Conservation (phyloP, 1,284 basidiomycete species). For the Ustilago nuda region DNA sequence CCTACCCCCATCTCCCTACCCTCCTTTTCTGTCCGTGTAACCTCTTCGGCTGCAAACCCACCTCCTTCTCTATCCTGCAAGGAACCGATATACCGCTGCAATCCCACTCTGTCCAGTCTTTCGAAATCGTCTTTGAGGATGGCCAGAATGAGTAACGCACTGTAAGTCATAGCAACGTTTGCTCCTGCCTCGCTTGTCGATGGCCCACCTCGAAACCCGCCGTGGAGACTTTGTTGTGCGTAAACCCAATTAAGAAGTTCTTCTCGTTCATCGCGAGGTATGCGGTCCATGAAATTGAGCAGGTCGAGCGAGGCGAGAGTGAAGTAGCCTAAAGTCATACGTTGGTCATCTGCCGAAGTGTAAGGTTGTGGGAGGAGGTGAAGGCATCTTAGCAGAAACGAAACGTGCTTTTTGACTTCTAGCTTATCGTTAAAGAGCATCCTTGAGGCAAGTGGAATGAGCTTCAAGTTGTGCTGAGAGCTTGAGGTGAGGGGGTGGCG, state of each 20-base stretch:
- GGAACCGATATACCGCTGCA: conserved; percentile 29
- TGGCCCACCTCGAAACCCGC: conserved; percentile 53
- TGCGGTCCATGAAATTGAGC: conserved; percentile 35
- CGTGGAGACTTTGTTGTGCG: conserved; percentile 76
- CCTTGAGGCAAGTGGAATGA: too few relatives aligned
- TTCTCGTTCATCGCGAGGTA: conserved; percentile 24
- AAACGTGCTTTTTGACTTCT: conserved; percentile 51
- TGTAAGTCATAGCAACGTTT: conserved; percentile 65
- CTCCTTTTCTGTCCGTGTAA: not conserved
- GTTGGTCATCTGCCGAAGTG: conserved; percentile 60
- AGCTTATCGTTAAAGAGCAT: not conserved
- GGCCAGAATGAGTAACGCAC: conserved; percentile 58
- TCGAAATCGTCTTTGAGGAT: conserved; percentile 59
- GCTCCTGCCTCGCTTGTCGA: conserved; percentile 4
- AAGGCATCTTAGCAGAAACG: conserved; percentile 61
- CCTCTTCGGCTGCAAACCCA: conserved; percentile 71
- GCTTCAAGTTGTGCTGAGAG: too few relatives aligned
- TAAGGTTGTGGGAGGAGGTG: conserved; percentile 62
- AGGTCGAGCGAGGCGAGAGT: conserved; percentile 62
- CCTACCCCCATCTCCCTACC: not conserved
- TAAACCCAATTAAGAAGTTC: conserved; percentile 80
- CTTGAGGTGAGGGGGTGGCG: not conserved
- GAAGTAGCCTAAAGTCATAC: conserved; percentile 67
- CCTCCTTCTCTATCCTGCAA: conserved; percentile 56
- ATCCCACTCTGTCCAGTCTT: conserved; percentile 37